Percentiles rank a stretch among this genome's conserved stretches.
Evolutionary conservation across 148 eudicot species (phyloP).

Genomic region (Vaccinium corymbosum): DNA sequence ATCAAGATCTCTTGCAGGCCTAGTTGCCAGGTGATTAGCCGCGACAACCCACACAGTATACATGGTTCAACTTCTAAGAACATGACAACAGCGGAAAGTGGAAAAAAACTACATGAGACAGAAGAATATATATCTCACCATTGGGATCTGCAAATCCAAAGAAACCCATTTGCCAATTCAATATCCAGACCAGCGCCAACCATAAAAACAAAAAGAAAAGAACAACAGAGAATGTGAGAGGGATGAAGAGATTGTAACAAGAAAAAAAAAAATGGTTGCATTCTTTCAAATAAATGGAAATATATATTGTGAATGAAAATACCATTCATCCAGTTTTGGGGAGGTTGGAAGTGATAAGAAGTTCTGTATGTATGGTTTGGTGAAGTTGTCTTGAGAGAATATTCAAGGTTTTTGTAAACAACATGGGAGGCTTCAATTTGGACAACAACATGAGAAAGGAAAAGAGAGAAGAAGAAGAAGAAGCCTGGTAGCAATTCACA

Average conservation of each 20-base stretch:
- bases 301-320: neutral
- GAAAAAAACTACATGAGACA: neutral
- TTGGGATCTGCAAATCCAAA: constrained; percentile 49
- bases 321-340: constrained; percentile 78
- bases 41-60: too few species aligned
- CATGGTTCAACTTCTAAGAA: too few species aligned
- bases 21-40: too few species aligned
- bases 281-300: neutral
- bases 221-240: neutral
- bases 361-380: constrained; percentile 40
- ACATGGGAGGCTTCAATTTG: constrained; percentile 36
- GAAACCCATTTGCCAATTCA: constrained; percentile 16
- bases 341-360: constrained; percentile 62
- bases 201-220: neutral
- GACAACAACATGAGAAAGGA: constrained; percentile 17
- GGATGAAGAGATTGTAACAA: neutral
- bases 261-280: neutral
- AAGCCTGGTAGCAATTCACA: neutral
- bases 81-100: too few species aligned
- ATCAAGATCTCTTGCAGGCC: too few species aligned
- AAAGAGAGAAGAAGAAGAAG: constrained; percentile 11
- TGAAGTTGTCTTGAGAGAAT: neutral
- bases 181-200: neutral
- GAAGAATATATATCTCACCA: constrained; percentile 33
- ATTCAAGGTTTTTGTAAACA: constrained; percentile 9